Base-by-base conservation (phyloP, 495 filamentous ascomycete genomes). In the Trichoderma parareesei region DNA sequence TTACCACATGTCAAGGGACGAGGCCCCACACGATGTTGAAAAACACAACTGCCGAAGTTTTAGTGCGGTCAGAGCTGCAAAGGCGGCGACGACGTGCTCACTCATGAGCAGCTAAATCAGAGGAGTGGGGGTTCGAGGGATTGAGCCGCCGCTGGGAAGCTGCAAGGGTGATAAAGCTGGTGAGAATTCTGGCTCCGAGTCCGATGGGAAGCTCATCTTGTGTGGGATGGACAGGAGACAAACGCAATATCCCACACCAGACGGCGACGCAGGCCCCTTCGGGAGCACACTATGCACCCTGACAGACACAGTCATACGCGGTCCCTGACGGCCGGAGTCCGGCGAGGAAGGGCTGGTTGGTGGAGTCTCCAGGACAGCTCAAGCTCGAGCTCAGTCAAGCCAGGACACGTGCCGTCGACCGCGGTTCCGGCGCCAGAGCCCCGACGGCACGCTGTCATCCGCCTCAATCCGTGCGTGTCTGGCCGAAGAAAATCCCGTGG, bases 21-120 rank as follows among this genome's bases (percentile, higher is more conserved):
- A 37, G 33, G 49, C 49, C 49, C 49, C 49, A 57, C 49, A 35
- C 33, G 20, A 57, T 35, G 49, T 57, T 35, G 49, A 35, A 33
- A 57, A 57, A 57, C 49, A 57, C 49, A 57, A 57, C 49, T 57
- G 49, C 49, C 49, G 49, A 57, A 57, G 35, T 57, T 57, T 57
- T 57, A 57, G 49, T 57, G 49, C 49, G 20, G 49, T 37, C 49
- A 57, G 49, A 57, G 20, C 49, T 57, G 20, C 49, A 57, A 35
- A 57, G n/a, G 49, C 49, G 27, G 37, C 49, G 9, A 57, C 18
- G 49, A 57, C 49, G 49, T 27, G 20, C 20, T 10, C 49, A 57
- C 4, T 11, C 33, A 27, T 14, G 44, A 33, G 14, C 20, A 33
- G 49, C 49, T 33, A 57, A 37, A 2, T 27, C 27, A 27, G 27